Percentiles rank a stretch among this genome's conserved stretches.
Conservation (phyloP, 2,329 filamentous ascomycete species). For the Exserohilum rostratum region DNA sequence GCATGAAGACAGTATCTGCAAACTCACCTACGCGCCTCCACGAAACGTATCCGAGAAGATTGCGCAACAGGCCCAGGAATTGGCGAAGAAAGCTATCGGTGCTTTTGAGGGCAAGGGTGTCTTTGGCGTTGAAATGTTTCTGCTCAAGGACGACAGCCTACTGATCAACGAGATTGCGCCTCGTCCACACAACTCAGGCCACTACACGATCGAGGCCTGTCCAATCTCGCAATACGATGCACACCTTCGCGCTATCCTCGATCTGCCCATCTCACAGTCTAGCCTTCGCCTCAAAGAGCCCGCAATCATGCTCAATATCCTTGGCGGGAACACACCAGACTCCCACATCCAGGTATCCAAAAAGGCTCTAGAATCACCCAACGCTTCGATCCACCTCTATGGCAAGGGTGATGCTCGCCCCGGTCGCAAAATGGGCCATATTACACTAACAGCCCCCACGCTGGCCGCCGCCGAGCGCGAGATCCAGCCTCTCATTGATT, state of each 20-base stretch:
- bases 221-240: slow-evolving; percentile 90
- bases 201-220: slow-evolving; percentile 93
- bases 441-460: slow-evolving; percentile 76
- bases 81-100: slow-evolving; percentile 79
- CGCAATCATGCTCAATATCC: slow-evolving; percentile 66
- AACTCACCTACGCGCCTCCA: slow-evolving; percentile 86
- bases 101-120: slow-evolving; percentile 87
- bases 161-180: slow-evolving; percentile 88
- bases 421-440: slow-evolving; percentile 92
- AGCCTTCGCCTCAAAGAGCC: slow-evolving; percentile 64
- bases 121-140: slow-evolving; percentile 96
- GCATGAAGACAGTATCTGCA: slow-evolving; percentile 95
- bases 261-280: slow-evolving; percentile 60
- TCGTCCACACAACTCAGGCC: slow-evolving; percentile 86
- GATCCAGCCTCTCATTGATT: slow-evolving; percentile 71
- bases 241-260: slow-evolving; percentile 83
- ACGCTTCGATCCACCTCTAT: slow-evolving; percentile 80
- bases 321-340: slow-evolving; percentile 62
- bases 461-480: slow-evolving; percentile 71
- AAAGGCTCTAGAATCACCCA: slow-evolving; percentile 63
- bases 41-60: slow-evolving; percentile 68
- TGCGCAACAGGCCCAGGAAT: slow-evolving; percentile 70
- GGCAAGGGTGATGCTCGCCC: slow-evolving; percentile 84
- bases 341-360: slow-evolving; percentile 67
- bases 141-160: slow-evolving; percentile 72